Evolutionary conservation across 2,329 filamentous ascomycete species (phyloP).

Genomic region (Epichloe brachyelytri): DNA sequence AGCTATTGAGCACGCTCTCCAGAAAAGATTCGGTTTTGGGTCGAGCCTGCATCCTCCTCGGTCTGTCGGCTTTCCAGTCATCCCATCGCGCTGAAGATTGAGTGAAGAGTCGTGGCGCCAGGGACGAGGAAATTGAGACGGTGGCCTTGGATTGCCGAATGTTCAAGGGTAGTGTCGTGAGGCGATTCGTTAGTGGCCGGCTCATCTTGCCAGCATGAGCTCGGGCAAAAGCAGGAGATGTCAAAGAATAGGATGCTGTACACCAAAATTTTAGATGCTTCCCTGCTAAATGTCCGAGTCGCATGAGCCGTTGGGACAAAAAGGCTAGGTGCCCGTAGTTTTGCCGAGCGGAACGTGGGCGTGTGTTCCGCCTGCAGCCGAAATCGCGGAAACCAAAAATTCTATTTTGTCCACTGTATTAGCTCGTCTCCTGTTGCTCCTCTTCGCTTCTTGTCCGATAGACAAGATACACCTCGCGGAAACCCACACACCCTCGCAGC

Average conservation of each 20-base stretch:
- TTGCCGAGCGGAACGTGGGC: slow-evolving; percentile 18
- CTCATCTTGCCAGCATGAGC: slow-evolving; percentile 27
- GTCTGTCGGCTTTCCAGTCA: slow-evolving; percentile 12
- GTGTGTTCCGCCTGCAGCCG: slow-evolving; percentile 19
- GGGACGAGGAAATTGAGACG: slow-evolving; percentile 11
- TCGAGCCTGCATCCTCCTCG: slow-evolving; percentile 12
- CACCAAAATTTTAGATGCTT: background rate
- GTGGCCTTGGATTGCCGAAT: slow-evolving; percentile 14
- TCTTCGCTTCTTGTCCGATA: slow-evolving; percentile 12
- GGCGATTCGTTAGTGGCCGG: slow-evolving; percentile 28
- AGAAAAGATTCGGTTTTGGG: slow-evolving; percentile 19
- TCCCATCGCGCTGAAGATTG: slow-evolving; percentile 21
- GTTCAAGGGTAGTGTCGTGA: slow-evolving; percentile 25
- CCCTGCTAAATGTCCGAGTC: background rate
- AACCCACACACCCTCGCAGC: slow-evolving; percentile 14
- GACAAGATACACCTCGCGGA: slow-evolving; percentile 17
- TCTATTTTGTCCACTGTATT: slow-evolving; percentile 20
- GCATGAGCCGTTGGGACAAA: background rate
- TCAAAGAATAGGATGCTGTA: background rate
- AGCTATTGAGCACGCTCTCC: slow-evolving; percentile 21
- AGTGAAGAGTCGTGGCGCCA: slow-evolving; percentile 24
- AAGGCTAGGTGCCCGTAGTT: slow-evolving; percentile 20
- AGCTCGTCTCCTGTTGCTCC: slow-evolving; percentile 11
- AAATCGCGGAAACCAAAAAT: slow-evolving; percentile 27
- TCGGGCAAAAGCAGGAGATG: background rate